Evolutionary conservation across 176 grass and related monocot species (phyloP), one percentile per base, ranked within the genome.

Genomic region (Avena atlantica): DNA sequence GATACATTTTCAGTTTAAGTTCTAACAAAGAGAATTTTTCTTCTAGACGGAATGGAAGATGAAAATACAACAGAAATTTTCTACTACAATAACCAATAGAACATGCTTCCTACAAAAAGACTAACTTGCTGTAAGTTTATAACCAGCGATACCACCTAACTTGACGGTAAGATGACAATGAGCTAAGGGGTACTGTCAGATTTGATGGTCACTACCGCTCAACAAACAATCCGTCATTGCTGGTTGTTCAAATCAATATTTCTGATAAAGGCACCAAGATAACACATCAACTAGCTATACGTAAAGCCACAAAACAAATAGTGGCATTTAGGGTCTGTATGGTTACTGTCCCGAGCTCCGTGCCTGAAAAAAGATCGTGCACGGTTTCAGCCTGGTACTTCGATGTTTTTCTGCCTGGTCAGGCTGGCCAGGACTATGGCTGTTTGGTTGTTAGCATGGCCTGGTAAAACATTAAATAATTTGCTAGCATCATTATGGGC

Each of bases 211-310:
- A 63, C 47, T 34, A n/a, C 34, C 36, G 19, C 12, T 60, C 42
- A 19, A 27, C 19, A 83, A 88, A 81, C 36, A 80, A 77, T 67
- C 17, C 10, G 7, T 14, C 48, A 1, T 68, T 67, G 51, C 12
- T 23, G 76, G 83, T 59, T 27, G 55, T 61, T 82, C 69, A 70
- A 12, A 76, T 27, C 57, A 83, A 78, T 74, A 74, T 19, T n/a
- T 76, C 21, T 81, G 34, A 4, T 66, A 76, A 77, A 53, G 3
- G 25, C 9, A 23, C 13, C 23, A 75, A 75, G n/a, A 71, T 63
- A 78, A 72, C 9, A 55, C 8, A 85, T 2, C 2, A 5, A 47
- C n/a, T 23, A 78, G 42, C 34, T 48, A 79, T 12, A 45, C 70
- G 21, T 20, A 52, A 63, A 77, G 73, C 25, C 63, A 34, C 12